A percentile compares a stretch with the other conserved stretches of the same genome.
These are phyloP conservation scores for Syzygium syzygioides DNA, from an alignment of 441 rosid genomes.

Conservation along the genomic window DNA sequence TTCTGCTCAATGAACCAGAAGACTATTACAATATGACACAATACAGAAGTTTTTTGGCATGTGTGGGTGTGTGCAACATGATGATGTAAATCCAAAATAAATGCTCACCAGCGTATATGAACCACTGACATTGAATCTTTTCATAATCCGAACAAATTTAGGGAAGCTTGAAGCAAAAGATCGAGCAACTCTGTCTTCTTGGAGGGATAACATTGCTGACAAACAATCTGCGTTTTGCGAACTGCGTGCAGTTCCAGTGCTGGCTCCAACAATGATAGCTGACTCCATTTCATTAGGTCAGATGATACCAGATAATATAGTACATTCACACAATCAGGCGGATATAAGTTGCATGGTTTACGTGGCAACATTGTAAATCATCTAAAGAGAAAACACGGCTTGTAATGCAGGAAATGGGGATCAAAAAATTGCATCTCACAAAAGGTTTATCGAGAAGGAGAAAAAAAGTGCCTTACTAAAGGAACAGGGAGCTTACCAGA, in stretches of 20 bases:
- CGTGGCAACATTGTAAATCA: neutral
- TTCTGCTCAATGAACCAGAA: neutral
- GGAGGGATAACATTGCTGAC: conserved; percentile 29
- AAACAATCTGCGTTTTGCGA: conserved; percentile 19
- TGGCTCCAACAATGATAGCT: neutral
- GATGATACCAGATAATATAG: neutral
- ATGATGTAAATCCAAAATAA: neutral
- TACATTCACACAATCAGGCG: neutral
- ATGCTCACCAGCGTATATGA: conserved; percentile 49
- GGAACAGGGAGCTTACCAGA: conserved; percentile 16
- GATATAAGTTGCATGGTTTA: neutral
- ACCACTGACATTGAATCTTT: conserved; percentile 52
- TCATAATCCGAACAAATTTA: conserved; percentile 52
- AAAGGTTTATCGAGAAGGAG: neutral
- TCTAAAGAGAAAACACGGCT: neutral
- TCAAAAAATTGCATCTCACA: neutral
- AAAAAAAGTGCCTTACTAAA: neutral
- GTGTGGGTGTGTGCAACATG: neutral
- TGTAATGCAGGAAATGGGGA: neutral
- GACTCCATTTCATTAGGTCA: neutral
- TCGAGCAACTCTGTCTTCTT: conserved; percentile 43
- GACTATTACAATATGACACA: neutral
- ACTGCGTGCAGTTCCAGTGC: conserved; percentile 9
- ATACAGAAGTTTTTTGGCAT: neutral
- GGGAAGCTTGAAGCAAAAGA: conserved; percentile 46